Conservation (phyloP, 169 alveolate species). For the Toxoplasma gondii region DNA sequence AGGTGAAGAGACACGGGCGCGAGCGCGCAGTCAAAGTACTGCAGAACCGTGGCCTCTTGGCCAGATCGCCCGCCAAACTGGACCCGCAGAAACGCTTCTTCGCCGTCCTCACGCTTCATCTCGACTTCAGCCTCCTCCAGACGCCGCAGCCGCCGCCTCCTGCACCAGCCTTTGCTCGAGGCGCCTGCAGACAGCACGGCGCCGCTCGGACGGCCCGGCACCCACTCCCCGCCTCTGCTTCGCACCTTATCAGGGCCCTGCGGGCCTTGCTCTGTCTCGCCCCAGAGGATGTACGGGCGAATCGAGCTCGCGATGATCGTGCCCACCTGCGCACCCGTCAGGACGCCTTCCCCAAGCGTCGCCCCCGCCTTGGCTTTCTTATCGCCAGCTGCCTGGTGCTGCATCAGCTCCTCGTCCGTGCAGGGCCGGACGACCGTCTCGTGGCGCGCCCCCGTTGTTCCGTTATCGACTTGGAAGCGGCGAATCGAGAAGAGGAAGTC, state of each 20-base stretch:
- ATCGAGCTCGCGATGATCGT: background rate
- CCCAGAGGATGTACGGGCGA: constrained; percentile 39
- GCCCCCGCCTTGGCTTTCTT: constrained; percentile 17
- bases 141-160: background rate
- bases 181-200: background rate
- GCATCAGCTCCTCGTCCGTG: constrained; percentile 53
- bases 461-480: constrained; percentile 58
- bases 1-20: constrained; percentile 62
- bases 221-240: background rate
- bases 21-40: constrained; percentile 60
- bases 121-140: constrained; percentile 18
- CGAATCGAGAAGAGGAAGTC: constrained; percentile 44
- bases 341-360: constrained; percentile 28
- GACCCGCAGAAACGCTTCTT: constrained; percentile 31
- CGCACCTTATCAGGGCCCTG: background rate
- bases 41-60: constrained; percentile 57
- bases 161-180: background rate
- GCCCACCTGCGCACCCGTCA: background rate
- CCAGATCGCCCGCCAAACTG: constrained; percentile 62
- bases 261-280: background rate
- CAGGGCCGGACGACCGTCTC: constrained; percentile 52
- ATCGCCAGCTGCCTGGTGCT: constrained; percentile 46
- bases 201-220: background rate
- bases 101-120: background rate
- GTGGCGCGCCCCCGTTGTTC: constrained; percentile 52